Conservation (phyloP, 257 asterid genomes). For the Ehretia macrophylla region DNA sequence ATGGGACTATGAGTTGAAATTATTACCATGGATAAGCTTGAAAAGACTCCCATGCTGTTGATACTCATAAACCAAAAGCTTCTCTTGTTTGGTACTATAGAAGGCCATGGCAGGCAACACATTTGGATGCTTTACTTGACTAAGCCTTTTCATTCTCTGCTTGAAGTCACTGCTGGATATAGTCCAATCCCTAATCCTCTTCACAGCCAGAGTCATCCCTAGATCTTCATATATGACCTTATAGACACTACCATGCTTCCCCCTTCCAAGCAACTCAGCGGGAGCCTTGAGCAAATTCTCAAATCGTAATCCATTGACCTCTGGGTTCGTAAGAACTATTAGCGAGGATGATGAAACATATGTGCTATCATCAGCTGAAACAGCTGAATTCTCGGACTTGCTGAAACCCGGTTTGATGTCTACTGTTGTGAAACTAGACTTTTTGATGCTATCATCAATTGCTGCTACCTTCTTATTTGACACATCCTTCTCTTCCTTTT, state of each 20-base stretch:
- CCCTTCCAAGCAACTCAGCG: constrained; percentile 80
- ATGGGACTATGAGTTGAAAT: too few relatives aligned
- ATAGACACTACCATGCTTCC: constrained; percentile 65
- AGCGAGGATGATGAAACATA: constrained; percentile 38
- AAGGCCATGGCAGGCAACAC: constrained; percentile 62
- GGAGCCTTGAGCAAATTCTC: constrained; percentile 79
- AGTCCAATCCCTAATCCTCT: constrained; percentile 69
- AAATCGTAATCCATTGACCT: constrained; percentile 46
- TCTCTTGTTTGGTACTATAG: constrained; percentile 66
- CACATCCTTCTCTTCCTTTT: constrained; percentile 13
- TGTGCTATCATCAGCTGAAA: constrained; percentile 31
- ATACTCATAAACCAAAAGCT: constrained; percentile 73
- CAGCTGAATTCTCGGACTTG: constrained; percentile 30
- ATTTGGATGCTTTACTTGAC: constrained; percentile 52
- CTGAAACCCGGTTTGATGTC: constrained; percentile 26
- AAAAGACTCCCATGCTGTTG: constrained; percentile 65
- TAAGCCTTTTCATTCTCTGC: constrained; percentile 56
- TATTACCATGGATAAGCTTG: constrained; percentile 51
- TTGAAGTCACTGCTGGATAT: constrained; percentile 48
- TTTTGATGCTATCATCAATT: constrained; percentile 24
- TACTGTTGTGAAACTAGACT: constrained; percentile 34
- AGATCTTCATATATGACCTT: constrained; percentile 48
- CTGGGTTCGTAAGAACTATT: constrained; percentile 45
- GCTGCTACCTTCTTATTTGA: constrained; percentile 23
- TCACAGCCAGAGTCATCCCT: constrained; percentile 49